These are phyloP conservation scores for Aspergillus sp. DNA, from an alignment of 2,329 filamentous ascomycete genomes.

Conservation along the genomic window DNA sequence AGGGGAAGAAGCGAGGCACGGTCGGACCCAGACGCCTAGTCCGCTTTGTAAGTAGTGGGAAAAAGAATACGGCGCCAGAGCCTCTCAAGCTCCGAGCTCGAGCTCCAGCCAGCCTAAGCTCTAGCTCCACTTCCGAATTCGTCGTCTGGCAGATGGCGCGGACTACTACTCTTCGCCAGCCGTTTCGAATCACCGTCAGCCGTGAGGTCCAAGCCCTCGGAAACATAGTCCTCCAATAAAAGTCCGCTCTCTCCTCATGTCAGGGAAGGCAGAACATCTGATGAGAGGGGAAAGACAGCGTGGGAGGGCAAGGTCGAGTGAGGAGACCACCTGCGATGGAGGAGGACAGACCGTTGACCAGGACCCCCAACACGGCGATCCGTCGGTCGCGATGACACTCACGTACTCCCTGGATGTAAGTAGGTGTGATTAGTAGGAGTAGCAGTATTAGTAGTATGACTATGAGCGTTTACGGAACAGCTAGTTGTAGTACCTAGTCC, in stretches of 20 bases:
- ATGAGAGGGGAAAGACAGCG: neutral
- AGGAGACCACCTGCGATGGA: neutral
- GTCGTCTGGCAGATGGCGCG: slow-evolving; percentile 11
- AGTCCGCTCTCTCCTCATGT: neutral
- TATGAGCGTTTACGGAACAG: too few species aligned
- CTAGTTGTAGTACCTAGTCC: too few species aligned
- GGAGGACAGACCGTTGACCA: neutral
- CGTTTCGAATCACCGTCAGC: slow-evolving; percentile 8
- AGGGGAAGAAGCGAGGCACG: neutral
- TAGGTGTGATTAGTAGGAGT: neutral
- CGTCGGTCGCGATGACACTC: neutral
- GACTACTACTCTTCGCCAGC: slow-evolving; percentile 10
- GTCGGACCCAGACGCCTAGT: neutral
- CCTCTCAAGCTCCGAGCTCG: neutral
- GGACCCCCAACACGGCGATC: neutral
- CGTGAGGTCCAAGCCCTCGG: slow-evolving; percentile 26
- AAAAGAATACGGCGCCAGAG: neutral
- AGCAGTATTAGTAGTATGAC: neutral
- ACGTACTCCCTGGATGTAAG: too few species aligned
- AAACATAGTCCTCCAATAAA: slow-evolving; percentile 16
- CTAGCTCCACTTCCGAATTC: slow-evolving; percentile 11
- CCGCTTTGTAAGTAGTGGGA: neutral
- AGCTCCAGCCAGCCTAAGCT: neutral
- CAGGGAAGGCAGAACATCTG: neutral
- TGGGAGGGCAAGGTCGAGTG: neutral